Evolutionary conservation across 371 early-diverging fungal species (phyloP), one percentile per base, ranked within the genome.

Genomic region (Saksenaea oblongispora): DNA sequence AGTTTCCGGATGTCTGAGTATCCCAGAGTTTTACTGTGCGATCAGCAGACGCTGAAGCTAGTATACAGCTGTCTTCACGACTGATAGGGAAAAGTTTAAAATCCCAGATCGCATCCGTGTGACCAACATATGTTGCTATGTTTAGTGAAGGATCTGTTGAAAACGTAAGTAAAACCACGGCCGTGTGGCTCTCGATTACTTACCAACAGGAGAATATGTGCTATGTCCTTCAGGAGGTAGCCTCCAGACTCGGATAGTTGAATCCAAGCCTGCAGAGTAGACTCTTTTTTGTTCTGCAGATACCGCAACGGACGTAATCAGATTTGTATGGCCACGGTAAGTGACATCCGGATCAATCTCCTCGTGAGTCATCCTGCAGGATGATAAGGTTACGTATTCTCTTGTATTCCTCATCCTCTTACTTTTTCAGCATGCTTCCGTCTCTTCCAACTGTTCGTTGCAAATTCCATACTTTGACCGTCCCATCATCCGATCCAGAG

Each of bases 71-170:
- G 54, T 74, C 64, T 44, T 65, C 55, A 61, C 72, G 35, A 24
- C 67, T 41, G 22, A 76, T 56, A 5, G 91, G 89, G 64, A 89
- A 90, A 8, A 91, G 65, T 60, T 88, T 86, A 54, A 93, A 73
- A 63, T 92, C 92, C 96, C 96, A 96, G 14, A 96, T 86, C 1
- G 87, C 85, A 69, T 94, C 94, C 0, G 92, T 89, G 67, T 94
- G 95, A 0, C 93, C 94, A 13, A 90, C 83, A 61, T 84, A 90
- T 1, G 87, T 87, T 9, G 87, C 79, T 14, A 81, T 64, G 27
- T 83, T 76, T 17, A 88, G 44, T 0, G 82, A 79, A 34, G 87
- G 75, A 65, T 87, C 89, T 88, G 28, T 24, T 42, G 27, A 10
- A 59, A 53, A 37, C 27, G 61, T 57, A 35, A 36, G 42, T 58